Evolutionary conservation across 805 yeast species (phyloP), one percentile per base, ranked within the genome.

Genomic region (Kluyveromyces dobzhanskii): DNA sequence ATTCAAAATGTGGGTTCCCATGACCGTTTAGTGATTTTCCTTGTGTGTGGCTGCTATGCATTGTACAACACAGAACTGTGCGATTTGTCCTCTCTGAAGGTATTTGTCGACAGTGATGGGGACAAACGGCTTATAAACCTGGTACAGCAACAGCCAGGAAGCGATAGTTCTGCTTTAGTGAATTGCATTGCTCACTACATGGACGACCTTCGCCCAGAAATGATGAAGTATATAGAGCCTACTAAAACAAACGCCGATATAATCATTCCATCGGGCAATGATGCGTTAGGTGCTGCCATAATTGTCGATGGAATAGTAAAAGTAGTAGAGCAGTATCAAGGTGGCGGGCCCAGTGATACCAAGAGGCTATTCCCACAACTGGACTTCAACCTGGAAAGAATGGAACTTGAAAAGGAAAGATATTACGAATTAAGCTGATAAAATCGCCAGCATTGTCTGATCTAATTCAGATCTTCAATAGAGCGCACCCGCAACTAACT

Each of bases 91-190:
- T 67, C 75, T 1, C 65, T 87, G 46, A 80, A 76, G 52, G 75
- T 88, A 2, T 88, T 80, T 49, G 69, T 88, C 12, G 92, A 85
- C 47, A 73, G 86, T 44, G 97, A 88, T 59, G 77, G 90, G 1
- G 97, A 88, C 57, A 76, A 82, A 4, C 64, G 96, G 39, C 64
- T 88, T 30, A 78, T 85, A n/a, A 72, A 94, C 46, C 76, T 92
- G 82, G 80, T 85, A 34, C 64, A 43, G 9, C 39, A 47, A 10
- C 37, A 40, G 16, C 37, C 43, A 1, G 45, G 47, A 4, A 38
- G 39, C 2, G 43, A 28, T 6, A 35, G 51, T 3, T 43, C 46
- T 10, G 47, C 46, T 26, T 38, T 59, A 38, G 46, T 55, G 4
- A 40, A 12, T 10, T 28, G 56, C 25, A 42, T 59, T 9, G 35